Conservation (phyloP, 2,329 filamentous ascomycete genomes). For the Samsoniella hepiali region DNA sequence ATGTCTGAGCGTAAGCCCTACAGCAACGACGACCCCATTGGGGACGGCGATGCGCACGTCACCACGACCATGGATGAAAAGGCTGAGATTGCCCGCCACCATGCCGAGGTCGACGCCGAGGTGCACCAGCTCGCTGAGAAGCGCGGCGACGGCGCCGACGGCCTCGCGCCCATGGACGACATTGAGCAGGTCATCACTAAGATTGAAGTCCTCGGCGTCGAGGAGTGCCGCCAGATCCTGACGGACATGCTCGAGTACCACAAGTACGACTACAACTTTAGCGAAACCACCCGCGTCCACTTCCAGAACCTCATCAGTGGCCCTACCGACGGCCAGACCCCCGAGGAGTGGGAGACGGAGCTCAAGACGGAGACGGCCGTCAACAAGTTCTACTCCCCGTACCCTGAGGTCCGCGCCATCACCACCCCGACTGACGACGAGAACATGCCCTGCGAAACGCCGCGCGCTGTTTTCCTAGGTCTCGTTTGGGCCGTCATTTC, state of each 20-base stretch:
- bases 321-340: slow-evolving; percentile 20
- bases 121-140: slow-evolving; percentile 16
- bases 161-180: slow-evolving; percentile 25
- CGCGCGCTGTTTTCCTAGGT: slow-evolving; percentile 14
- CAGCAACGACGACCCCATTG: neutral
- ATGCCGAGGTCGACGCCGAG: neutral
- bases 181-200: slow-evolving; percentile 27
- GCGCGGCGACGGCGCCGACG: slow-evolving; percentile 19
- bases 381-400: slow-evolving; percentile 17
- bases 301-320: slow-evolving; percentile 22
- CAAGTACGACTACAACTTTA: slow-evolving; percentile 28
- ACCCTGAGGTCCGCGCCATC: slow-evolving; percentile 19
- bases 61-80: slow-evolving; percentile 8
- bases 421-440: slow-evolving; percentile 10
- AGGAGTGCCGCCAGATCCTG: slow-evolving; percentile 24
- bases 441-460: slow-evolving; percentile 14
- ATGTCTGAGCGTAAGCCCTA: slow-evolving; percentile 18
- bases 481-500: slow-evolving; percentile 14
- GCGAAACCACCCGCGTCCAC: slow-evolving; percentile 21
- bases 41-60: neutral
- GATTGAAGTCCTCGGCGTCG: slow-evolving; percentile 23
- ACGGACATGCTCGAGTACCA: slow-evolving; percentile 23
- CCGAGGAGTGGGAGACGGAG: slow-evolving; percentile 16
- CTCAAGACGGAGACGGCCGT: slow-evolving; percentile 17
- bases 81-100: slow-evolving; percentile 10